Base-by-base conservation (phyloP, 1,284 basidiomycete genomes). In the Cystobasidium pallidum region DNA sequence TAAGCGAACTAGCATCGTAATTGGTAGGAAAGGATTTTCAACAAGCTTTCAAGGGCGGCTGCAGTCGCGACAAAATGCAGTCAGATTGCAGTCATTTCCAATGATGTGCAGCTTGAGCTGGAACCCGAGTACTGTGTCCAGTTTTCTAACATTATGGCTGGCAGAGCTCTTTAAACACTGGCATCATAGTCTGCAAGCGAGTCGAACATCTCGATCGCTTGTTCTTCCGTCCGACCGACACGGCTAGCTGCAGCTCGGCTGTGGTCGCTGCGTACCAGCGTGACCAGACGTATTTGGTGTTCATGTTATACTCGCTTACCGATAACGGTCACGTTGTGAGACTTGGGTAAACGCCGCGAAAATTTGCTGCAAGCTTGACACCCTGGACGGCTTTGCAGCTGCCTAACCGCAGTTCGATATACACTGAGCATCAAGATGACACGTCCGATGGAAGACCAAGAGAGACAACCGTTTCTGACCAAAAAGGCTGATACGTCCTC, bases 381-480 rank as follows among this genome's bases (percentile, higher is more conserved):
- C 7, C 36, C 13, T 39, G 36, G 36, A 7, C 13, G 36, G 36
- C 36, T 39, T 13, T 39, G 36, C 36, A 45, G 6, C 15, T 8
- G 43, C 43, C 15, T 45, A 19, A 45, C 43, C n/a, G 43, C 11
- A 45, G 15, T 13, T 7, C 7, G 13, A 6, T 3, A 11, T 15
- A 11, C 43, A 8, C 43, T 17, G n/a, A 15, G 43, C 43, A 45
- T 45, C 43, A 45, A 45, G 11, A 45, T 45, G 43, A 45, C 19
- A 45, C 43, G 43, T 3, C 30, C 1, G 10, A 47, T 10, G 15
- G 45, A 47, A 19, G 47, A 51, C 49, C 21, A 24, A 21, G 62
- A 64, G 45, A 64, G 62, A 41, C 62, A 52, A 47, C 62, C 62
- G 15, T 21, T 64, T 26, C 62, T 64, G 30, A 41, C 17, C 15